Percentiles rank a stretch among this genome's conserved stretches.
phyloP scores from a whole-genome alignment of 805 yeast species.

The Ascoidea asiatica region DNA sequence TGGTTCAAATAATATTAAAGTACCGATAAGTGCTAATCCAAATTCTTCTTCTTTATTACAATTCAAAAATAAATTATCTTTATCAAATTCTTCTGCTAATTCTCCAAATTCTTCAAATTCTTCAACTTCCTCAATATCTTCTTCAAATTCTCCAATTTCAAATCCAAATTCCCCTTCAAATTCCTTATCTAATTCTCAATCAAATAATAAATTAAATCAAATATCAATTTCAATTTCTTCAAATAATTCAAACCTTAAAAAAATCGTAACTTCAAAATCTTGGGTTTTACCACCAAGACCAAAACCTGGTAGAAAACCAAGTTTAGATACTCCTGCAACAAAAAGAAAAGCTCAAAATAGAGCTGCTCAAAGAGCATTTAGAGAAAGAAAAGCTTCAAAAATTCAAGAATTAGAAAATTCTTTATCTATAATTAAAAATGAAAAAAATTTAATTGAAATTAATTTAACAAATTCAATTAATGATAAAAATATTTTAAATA shows the following conservation, averaged over 20 bases:
- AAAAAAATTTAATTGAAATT: conserved; percentile 40
- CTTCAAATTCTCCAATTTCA: background rate
- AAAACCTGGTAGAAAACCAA: conserved; percentile 52
- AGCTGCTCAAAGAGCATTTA: conserved; percentile 87
- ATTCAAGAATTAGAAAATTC: conserved; percentile 67
- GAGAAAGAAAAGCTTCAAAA: conserved; percentile 76
- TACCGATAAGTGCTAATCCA: background rate
- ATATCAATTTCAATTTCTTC: background rate
- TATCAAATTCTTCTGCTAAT: too few species aligned
- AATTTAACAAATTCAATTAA: conserved; percentile 11
- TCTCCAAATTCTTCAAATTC: too few species aligned
- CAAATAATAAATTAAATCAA: background rate
- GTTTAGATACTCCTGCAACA: conserved; percentile 64
- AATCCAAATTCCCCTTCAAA: background rate
- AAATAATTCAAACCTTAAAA: background rate
- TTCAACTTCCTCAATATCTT: background rate
- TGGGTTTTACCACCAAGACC: conserved; percentile 86
- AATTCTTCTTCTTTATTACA: too few species aligned
- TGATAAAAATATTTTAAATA: conserved; percentile 6
- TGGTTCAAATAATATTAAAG: background rate
- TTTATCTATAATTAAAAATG: conserved; percentile 54
- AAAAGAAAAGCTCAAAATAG: conserved; percentile 84
- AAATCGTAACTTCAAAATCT: conserved; percentile 51
- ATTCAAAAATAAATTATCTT: too few species aligned
- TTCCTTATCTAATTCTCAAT: background rate